Evolutionary conservation across 1,284 basidiomycete genomes (phyloP).

Genomic region (Marasmius fiardii): DNA sequence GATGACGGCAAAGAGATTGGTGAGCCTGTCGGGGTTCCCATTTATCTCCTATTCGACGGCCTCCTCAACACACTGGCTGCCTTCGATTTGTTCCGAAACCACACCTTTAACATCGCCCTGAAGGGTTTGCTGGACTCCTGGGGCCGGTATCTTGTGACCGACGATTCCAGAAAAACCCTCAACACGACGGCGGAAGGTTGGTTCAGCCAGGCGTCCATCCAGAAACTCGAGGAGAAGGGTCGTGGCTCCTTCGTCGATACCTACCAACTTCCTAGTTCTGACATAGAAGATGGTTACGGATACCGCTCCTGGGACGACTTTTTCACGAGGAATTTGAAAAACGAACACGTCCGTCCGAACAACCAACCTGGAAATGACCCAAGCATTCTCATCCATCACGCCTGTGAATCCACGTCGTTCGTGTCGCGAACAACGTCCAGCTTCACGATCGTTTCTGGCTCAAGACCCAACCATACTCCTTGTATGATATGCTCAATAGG

Average conservation of each 20-base stretch:
- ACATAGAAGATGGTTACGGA: background rate
- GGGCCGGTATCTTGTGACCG: background rate
- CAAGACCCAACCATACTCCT: slow-evolving; percentile 32
- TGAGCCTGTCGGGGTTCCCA: background rate
- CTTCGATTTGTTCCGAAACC: background rate
- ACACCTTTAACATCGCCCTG: background rate
- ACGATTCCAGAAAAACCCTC: background rate
- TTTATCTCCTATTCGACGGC: background rate
- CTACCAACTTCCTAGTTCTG: background rate
- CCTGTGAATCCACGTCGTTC: slow-evolving; percentile 34
- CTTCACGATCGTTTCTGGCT: slow-evolving; percentile 28
- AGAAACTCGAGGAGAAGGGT: background rate
- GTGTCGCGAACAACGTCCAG: slow-evolving; percentile 19
- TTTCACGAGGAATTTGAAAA: too few species aligned
- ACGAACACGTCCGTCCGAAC: too few species aligned
- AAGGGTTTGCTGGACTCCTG: background rate
- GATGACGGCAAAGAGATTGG: background rate
- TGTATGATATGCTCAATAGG: slow-evolving; percentile 14
- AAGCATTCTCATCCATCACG: slow-evolving; percentile 27
- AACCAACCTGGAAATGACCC: too few species aligned
- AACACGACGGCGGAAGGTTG: background rate
- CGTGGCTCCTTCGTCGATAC: background rate
- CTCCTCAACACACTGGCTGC: background rate
- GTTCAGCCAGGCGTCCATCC: background rate
- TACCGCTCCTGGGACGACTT: background rate